A percentile compares a stretch with the other conserved stretches of the same genome.
phyloP scores from a whole-genome alignment of 768 basidiomycete species.

The Nidularia pulvinata region DNA sequence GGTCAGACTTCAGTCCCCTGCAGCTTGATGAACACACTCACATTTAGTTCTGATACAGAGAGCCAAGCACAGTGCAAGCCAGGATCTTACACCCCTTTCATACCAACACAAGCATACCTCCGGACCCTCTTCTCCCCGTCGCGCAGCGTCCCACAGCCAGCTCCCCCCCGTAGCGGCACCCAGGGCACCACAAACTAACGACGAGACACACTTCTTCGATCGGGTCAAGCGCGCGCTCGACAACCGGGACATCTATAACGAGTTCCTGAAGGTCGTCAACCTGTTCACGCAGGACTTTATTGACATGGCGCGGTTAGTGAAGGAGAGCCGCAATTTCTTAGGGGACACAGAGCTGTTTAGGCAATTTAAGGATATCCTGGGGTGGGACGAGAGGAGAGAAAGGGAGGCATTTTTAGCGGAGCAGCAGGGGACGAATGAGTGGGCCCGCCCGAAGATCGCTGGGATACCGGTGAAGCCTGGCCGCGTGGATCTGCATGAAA shows the following conservation, averaged over 20 bases:
- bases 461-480: constrained; percentile 42
- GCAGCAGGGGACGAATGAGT: constrained; percentile 43
- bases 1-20: too few relatives aligned
- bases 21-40: too few relatives aligned
- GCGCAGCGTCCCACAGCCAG: constrained; percentile 18
- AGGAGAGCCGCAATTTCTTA: constrained; percentile 76
- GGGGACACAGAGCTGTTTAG: constrained; percentile 78
- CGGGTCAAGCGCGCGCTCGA: constrained; percentile 77
- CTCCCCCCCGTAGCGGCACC: constrained; percentile 19
- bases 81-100: constrained; percentile 35
- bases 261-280: constrained; percentile 95
- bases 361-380: constrained; percentile 84
- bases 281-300: constrained; percentile 95
- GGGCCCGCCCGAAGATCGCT: constrained; percentile 49
- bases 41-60: constrained; percentile 21
- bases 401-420: constrained; percentile 50
- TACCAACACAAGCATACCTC: constrained; percentile 30
- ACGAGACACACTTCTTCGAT: constrained; percentile 86
- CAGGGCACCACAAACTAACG: constrained; percentile 15
- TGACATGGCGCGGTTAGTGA: constrained; percentile 80
- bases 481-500: constrained; percentile 65
- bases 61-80: constrained; percentile 32
- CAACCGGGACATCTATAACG: constrained; percentile 81
- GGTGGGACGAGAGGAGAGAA: constrained; percentile 80
- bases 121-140: constrained; percentile 31